phyloP scores from a whole-genome alignment of 1,284 basidiomycete genomes.

The Rhodotorula sp. region DNA sequence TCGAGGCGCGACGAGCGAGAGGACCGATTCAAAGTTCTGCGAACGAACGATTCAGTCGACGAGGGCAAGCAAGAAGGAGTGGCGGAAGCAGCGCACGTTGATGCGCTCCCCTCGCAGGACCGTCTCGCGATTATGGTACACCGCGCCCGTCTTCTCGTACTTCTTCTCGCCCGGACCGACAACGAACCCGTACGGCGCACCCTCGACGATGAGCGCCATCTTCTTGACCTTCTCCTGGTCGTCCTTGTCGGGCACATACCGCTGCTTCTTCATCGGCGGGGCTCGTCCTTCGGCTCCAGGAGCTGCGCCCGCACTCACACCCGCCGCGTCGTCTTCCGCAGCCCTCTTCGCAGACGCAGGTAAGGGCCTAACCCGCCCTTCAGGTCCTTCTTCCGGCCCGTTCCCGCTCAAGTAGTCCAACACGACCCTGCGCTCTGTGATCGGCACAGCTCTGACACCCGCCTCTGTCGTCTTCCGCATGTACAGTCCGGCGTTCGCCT shows the following conservation, averaged over 20 bases:
- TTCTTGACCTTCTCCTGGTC: conserved; percentile 77
- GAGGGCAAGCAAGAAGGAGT: background rate
- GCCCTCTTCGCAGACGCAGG: conserved; percentile 2
- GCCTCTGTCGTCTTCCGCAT: conserved; percentile 75
- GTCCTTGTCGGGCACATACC: conserved; percentile 71
- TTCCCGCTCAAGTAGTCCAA: conserved; percentile 79
- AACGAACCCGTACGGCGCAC: conserved; percentile 27
- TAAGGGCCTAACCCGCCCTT: conserved; percentile 8
- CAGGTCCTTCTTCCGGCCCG: conserved; percentile 44
- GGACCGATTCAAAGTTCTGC: conserved; percentile 70
- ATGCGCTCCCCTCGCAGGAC: conserved; percentile 72
- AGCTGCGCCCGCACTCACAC: conserved; percentile 52
- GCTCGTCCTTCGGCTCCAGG: conserved; percentile 48
- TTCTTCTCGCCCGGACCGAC: conserved; percentile 54
- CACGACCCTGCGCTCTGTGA: conserved; percentile 77
- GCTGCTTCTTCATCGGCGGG: conserved; percentile 51
- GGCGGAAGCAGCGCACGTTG: conserved; percentile 58
- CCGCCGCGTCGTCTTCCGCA: background rate
- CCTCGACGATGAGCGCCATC: conserved; percentile 59
- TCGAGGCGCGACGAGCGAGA: conserved; percentile 64
- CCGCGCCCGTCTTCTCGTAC: conserved; percentile 66
- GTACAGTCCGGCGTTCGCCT: conserved; percentile 75
- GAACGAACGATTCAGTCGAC: background rate
- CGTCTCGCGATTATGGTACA: conserved; percentile 60
- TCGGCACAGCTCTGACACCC: conserved; percentile 71